Base-by-base conservation (phyloP, 2,329 filamentous ascomycete species). In the Talaromyces verruculosus region DNA sequence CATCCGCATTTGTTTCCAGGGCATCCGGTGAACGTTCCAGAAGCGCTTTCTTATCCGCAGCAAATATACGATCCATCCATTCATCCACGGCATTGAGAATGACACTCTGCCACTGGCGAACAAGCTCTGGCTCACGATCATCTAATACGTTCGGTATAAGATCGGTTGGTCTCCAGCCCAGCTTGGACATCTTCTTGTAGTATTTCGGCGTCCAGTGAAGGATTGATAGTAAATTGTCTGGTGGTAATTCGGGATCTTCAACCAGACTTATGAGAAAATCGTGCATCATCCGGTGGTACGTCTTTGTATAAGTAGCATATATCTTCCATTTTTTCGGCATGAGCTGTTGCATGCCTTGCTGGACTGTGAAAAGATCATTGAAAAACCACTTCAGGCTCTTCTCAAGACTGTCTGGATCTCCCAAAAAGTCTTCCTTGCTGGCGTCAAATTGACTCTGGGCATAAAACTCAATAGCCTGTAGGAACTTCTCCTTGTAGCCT, bases 281-380 rank as follows among this genome's bases (percentile, higher is more conserved):
- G 80, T 96, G 95, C 94, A 99, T 98, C 71, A 94, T 86, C 69
- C 87, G 85, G 80, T 99, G 95, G 76, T 99, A 99, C 68, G 96
- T 93, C 72, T 91, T 87, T 67, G 89, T 90, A 77, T 96, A 99
- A 0, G 91, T 95, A 76, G 91, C 89, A 80, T 93, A 91, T 58
- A 99, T 97, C 75, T 90, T 93, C 95, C 95, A 99, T 78, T 95
- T 96, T 80, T 91, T 94, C 8, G 96, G 95, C 87, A 97, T 93
- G 63, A 99, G 84, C 33, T 88, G 87, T 67, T 91, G 87, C 91
- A 99, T 96, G 74, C 95, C 94, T 68, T 96, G 85, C 78, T 94
- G 93, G 74, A 97, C 94, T 3, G 92, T 93, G 78, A 96, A 96
- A 43, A 99, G 85, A 77, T 99, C 94, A 80, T 98, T 97, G 82